Evolutionary conservation across 345 rosid genomes (phyloP), one percentile per base, ranked within the genome.

Genomic region (Citrus sp.): DNA sequence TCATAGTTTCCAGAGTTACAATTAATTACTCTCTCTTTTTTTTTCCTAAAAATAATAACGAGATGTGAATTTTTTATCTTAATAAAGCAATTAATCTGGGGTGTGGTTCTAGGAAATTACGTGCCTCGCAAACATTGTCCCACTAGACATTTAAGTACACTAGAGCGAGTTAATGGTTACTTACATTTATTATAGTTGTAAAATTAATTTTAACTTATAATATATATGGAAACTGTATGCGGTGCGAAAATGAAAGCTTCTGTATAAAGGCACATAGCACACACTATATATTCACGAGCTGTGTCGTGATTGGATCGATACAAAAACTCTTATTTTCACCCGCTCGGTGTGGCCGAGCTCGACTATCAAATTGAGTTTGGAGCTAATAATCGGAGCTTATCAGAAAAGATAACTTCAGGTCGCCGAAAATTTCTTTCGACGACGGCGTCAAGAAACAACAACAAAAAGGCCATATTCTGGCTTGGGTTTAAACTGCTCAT

Each of bases 291-390:
- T 78, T 87, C 87, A 82, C 85, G 87, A 77, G 85, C 68, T 65
- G 8, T 83, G 86, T 82, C 73, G 75, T 85, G 92, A 82, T 87
- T 88, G 89, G 90, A 87, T 90, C 91, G 84, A 77, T 81, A 82
- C 88, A 82, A 79, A 82, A 79, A 82, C 83, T 80, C 71, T 72
- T 51, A 64, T 82, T 79, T 13, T 75, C 84, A 40, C 82, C 73
- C 78, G 77, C 83, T 78, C 77, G 38, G 84, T 21, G 74, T 74
- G 54, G 55, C 6, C 13, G 68, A 2, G 16, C 22, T 25, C 58
- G 58, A 18, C 58, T 54, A 54, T 54, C 58, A 18, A 55, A 70
- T 37, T 6, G n/a, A 65, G 22, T 13, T 46, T 46, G 51, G 16
- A 67, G 67, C 32, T 22, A 5, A 46, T 22, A 5, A 46, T 70